A percentile compares a stretch with the other conserved stretches of the same genome.
These are phyloP conservation scores for Schizophyllum amplum DNA, from an alignment of 1,284 basidiomycete genomes.

Conservation along the genomic window DNA sequence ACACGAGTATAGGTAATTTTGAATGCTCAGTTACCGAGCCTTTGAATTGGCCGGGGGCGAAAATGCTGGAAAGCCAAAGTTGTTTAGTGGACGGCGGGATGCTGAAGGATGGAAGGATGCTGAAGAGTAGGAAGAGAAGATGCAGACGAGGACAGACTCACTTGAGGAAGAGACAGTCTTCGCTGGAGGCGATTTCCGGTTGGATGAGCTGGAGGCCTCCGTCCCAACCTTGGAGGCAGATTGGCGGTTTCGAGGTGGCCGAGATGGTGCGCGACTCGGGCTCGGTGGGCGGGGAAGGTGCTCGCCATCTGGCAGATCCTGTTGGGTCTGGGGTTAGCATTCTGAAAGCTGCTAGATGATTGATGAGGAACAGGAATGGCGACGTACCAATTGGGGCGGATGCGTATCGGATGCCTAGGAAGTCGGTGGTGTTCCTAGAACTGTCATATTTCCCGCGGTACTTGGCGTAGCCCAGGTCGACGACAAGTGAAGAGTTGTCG, in stretches of 20 bases:
- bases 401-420: constrained; percentile 26
- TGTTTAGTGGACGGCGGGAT: no score
- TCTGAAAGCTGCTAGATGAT: no score
- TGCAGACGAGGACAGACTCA: no score
- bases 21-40: constrained; percentile 6
- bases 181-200: background rate
- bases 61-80: background rate
- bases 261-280: background rate
- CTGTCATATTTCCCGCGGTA: constrained; percentile 23
- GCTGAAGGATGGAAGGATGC: no score
- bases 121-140: no score
- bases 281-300: background rate
- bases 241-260: background rate
- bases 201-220: background rate
- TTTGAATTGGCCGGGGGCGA: background rate
- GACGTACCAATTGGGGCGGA: constrained; percentile 22
- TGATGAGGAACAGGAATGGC: background rate
- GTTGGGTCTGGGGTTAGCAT: no score
- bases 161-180: background rate
- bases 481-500: no score
- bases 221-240: background rate
- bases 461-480: constrained; percentile 24
- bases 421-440: constrained; percentile 16
- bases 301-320: background rate
- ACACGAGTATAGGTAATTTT: constrained; percentile 23